Conservation (phyloP, 108 stramenopile species). For the Asterionellopsis glacialis region DNA sequence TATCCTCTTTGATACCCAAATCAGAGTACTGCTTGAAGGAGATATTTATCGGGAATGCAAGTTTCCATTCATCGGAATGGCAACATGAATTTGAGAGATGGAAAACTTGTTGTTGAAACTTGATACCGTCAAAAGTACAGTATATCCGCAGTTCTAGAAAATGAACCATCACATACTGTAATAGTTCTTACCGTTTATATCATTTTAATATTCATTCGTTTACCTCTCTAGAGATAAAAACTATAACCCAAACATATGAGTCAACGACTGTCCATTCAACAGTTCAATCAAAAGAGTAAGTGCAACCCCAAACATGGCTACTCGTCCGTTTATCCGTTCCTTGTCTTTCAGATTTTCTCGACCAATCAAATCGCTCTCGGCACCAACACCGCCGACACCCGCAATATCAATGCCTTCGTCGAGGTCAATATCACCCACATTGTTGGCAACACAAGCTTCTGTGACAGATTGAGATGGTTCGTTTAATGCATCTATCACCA, state of each 20-base stretch:
- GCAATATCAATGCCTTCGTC: conserved; percentile 49
- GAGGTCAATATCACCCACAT: conserved; percentile 68
- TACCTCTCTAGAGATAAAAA: too few species aligned
- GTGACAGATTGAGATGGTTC: conserved; percentile 77
- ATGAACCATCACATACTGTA: too few species aligned
- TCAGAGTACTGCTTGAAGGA: too few species aligned
- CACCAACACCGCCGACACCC: conserved; percentile 75
- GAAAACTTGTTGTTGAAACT: too few species aligned
- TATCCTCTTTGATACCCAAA: too few species aligned
- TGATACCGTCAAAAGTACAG: too few species aligned
- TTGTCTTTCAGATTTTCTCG: conserved; percentile 14
- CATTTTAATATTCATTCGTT: too few species aligned
- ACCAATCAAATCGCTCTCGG: conserved; percentile 37
- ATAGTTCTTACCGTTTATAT: too few species aligned
- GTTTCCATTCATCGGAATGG: too few species aligned
- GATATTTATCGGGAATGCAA: too few species aligned
- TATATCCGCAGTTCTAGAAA: too few species aligned
- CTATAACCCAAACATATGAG: conserved; percentile 13
- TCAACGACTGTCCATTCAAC: conserved; percentile 10
- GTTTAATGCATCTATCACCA: conserved; percentile 84
- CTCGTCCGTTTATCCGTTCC: conserved; percentile 49
- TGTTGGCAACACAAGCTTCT: conserved; percentile 86
- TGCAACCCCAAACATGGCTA: conserved; percentile 57
- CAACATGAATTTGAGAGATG: too few species aligned
- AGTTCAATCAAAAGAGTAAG: conserved; percentile 42